Evolutionary conservation across 2,329 filamentous ascomycete species (phyloP).

Genomic region (Sclerotinia borealis): DNA sequence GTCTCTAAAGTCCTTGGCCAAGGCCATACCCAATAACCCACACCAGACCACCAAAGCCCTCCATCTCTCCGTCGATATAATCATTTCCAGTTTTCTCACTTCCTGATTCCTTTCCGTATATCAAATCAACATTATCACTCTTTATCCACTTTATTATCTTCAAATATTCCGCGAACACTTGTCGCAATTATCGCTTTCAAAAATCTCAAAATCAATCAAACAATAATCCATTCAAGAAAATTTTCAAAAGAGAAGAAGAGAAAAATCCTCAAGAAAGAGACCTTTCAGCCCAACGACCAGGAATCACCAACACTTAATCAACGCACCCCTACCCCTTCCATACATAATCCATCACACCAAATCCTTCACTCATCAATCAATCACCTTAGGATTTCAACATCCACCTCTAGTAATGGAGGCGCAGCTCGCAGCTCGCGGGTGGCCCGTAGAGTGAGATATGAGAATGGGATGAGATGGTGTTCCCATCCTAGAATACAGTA

Average conservation of each 20-base stretch:
- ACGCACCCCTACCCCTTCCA: neutral
- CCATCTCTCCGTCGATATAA: slow-evolving; percentile 5
- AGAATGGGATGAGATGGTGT: neutral
- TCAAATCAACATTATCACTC: neutral
- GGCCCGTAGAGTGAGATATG: neutral
- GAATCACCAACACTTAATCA: neutral
- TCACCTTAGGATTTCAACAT: neutral
- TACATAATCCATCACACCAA: slow-evolving; percentile 2
- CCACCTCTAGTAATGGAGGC: neutral
- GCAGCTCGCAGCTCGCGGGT: slow-evolving; percentile 2
- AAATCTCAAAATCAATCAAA: neutral
- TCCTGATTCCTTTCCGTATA: neutral
- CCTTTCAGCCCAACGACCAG: neutral
- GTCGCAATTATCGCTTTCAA: neutral
- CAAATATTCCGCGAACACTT: neutral
- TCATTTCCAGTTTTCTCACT: slow-evolving; percentile 7
- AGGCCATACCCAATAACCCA: neutral
- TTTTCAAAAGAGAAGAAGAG: neutral
- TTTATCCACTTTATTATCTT: neutral
- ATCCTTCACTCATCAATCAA: slow-evolving; percentile 3
- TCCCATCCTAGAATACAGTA: neutral
- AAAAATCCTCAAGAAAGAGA: neutral
- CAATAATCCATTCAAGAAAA: neutral
- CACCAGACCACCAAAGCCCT: neutral
- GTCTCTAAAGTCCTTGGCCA: neutral